These are phyloP conservation scores for Polyporus arcularius DNA, from an alignment of 768 basidiomycete genomes.

Conservation along the genomic window DNA sequence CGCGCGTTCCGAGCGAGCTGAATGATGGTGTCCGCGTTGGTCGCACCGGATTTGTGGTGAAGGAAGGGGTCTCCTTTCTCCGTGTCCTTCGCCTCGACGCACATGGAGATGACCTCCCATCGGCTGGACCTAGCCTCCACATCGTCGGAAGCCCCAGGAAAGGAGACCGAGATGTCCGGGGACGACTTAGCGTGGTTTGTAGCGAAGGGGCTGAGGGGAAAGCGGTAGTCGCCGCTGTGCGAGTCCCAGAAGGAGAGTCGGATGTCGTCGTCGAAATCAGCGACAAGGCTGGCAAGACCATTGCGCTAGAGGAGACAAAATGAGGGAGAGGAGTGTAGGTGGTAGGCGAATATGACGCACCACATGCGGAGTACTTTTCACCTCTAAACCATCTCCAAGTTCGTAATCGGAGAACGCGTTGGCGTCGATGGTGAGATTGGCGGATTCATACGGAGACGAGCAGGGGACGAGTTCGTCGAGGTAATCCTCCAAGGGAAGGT, in stretches of 20 bases:
- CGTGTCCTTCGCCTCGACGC: too few relatives aligned
- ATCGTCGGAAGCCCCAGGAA: neutral
- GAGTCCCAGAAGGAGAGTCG: neutral
- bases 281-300: neutral
- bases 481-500: neutral
- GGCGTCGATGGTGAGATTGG: neutral
- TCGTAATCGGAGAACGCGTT: neutral
- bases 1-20: constrained; percentile 7
- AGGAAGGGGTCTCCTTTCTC: neutral
- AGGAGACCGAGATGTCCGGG: constrained; percentile 4
- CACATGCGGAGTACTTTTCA: neutral
- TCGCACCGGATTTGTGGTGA: neutral
- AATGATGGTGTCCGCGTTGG: neutral
- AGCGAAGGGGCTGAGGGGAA: neutral
- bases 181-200: neutral
- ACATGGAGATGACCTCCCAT: neutral
- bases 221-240: neutral
- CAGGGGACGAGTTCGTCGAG: constrained; percentile 5
- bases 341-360: neutral
- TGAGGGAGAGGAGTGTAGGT: too few relatives aligned
- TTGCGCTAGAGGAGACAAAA: neutral
- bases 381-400: neutral
- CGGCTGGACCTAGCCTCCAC: neutral
- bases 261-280: neutral
- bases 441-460: neutral